Evolutionary conservation across 139 green algal genomes (phyloP), one percentile per base, ranked within the genome.

Genomic region (Picochlorum sp.): DNA sequence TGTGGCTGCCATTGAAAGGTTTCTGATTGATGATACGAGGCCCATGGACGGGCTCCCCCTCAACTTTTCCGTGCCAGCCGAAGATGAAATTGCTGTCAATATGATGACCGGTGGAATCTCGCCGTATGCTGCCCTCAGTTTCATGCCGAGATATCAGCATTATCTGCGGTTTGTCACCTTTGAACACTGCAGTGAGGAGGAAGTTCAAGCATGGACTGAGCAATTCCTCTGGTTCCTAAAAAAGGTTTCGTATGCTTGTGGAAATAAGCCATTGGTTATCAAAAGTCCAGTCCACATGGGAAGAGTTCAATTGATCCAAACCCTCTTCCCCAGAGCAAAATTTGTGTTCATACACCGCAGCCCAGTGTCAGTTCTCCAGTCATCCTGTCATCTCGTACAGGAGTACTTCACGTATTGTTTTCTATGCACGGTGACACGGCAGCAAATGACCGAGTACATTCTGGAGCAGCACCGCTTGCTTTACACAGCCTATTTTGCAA

Each of bases 21-120:
- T 58, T 5, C 44, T 87, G 34, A 49, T 88, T 52, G 74, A 73
- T 59, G n/a, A 45, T 3, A 83, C 64, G 5, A 69, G 84, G 8
- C 84, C 84, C 18, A 91, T 91, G 84, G 84, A 91, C 71, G 62
- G 65, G 56, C 87, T 88, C 78, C 34, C 57, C 4, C 61, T 89
- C 2, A 37, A 32, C 26, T 77, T 78, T 38, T 60, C 73, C 18
- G 61, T 73, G 3, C 78, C 81, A 1, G 65, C 61, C 45, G 84
- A 90, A 57, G 84, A 90, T 57, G 84, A 90, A 56, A 76, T 88
- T 1, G 84, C 81, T 1, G 67, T 65, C 21, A 82, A 73, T 49
- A 24, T 64, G 10, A 64, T 90, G 6, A 78, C 59, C n/a, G 63
- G 64, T 63, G 69, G 72, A n/a, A 50, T 68, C 20, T 85, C 76